A percentile compares a stretch with the other conserved stretches of the same genome.
Conservation (phyloP, 805 yeast species). For the Kodamaea kaohsiungensis region DNA sequence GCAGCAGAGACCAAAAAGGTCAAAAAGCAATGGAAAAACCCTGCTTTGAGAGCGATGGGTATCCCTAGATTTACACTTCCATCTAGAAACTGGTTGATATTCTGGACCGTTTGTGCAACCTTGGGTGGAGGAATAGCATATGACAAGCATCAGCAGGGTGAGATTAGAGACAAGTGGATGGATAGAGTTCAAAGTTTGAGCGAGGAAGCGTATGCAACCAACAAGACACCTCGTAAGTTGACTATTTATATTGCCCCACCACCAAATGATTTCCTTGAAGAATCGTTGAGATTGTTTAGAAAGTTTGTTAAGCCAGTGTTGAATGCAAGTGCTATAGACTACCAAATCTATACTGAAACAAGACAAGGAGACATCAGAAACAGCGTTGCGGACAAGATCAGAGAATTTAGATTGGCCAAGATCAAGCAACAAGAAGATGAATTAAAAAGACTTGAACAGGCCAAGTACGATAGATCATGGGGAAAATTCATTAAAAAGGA, state of each 20-base stretch:
- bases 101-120: conserved; percentile 69
- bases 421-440: conserved; percentile 13
- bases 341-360: conserved; percentile 69
- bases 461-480: conserved; percentile 27
- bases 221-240: conserved; percentile 68
- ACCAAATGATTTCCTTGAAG: conserved; percentile 85
- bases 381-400: conserved; percentile 77
- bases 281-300: conserved; percentile 70
- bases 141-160: conserved; percentile 73
- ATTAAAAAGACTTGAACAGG: conserved; percentile 4
- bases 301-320: conserved; percentile 83
- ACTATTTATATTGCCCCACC: conserved; percentile 94
- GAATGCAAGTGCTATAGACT: conserved; percentile 83
- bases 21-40: conserved; percentile 60
- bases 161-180: conserved; percentile 66
- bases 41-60: conserved; percentile 85
- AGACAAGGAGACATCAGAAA: conserved; percentile 89
- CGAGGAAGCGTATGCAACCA: conserved; percentile 41
- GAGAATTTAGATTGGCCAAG: conserved; percentile 58
- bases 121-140: conserved; percentile 76
- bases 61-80: conserved; percentile 77
- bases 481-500: conserved; percentile 23
- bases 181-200: conserved; percentile 57
- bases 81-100: conserved; percentile 89
- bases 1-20: conserved; percentile 8